Conservation (phyloP, 495 filamentous ascomycete genomes). For the Talaromyces ruber region DNA sequence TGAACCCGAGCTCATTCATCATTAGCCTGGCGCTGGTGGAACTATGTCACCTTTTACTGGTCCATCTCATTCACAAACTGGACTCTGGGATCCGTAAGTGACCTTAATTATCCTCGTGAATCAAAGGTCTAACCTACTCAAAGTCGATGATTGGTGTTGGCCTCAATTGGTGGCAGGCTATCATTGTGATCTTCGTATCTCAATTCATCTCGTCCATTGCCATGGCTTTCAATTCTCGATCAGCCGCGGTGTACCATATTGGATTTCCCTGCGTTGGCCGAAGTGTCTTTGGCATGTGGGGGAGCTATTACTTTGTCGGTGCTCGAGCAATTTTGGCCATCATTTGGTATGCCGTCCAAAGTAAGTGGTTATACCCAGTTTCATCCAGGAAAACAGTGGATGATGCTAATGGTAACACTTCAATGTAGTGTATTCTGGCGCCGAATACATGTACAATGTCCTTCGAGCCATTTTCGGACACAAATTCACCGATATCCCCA, state of each 20-base stretch:
- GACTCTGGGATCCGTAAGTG: slow-evolving; percentile 22
- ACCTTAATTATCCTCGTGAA: background rate
- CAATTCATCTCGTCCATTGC: slow-evolving; percentile 30
- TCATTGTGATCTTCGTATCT: slow-evolving; percentile 32
- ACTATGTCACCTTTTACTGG: slow-evolving; percentile 31
- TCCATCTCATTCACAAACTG: slow-evolving; percentile 33
- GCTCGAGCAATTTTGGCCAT: slow-evolving; percentile 49
- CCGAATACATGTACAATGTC: slow-evolving; percentile 47
- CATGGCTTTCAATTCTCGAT: slow-evolving; percentile 31
- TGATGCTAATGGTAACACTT: background rate
- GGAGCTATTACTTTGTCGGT: slow-evolving; percentile 50
- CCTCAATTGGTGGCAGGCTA: slow-evolving; percentile 36
- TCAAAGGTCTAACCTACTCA: background rate
- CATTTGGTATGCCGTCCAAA: slow-evolving; percentile 56
- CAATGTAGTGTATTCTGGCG: slow-evolving; percentile 36
- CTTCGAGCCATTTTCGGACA: slow-evolving; percentile 49
- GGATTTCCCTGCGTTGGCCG: slow-evolving; percentile 50
- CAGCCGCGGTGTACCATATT: slow-evolving; percentile 30
- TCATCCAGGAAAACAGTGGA: background rate
- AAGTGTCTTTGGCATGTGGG: slow-evolving; percentile 50
- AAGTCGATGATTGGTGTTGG: slow-evolving; percentile 31
- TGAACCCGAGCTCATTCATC: background rate
- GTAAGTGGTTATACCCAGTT: slow-evolving; percentile 14
- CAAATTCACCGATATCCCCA: slow-evolving; percentile 35
- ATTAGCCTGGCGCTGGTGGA: slow-evolving; percentile 25